Conservation (phyloP, 331 rosid genomes). For the Acacia concinna region DNA sequence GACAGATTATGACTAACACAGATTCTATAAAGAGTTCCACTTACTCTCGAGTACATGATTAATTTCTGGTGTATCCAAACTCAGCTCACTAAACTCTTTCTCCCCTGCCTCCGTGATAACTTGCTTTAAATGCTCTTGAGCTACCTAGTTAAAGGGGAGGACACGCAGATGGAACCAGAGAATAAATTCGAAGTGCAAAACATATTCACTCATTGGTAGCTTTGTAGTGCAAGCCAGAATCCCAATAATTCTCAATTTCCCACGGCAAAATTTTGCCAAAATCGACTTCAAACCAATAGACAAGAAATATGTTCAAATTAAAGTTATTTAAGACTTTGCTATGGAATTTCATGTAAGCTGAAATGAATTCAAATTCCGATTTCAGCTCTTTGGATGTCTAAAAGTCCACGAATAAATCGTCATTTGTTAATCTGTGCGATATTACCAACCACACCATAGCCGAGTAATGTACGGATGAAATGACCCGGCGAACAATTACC, state of each 20-base stretch:
- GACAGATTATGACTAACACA: conserved; percentile 19
- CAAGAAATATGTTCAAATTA: background rate
- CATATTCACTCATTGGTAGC: background rate
- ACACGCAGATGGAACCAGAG: conserved; percentile 24
- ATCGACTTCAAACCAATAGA: background rate
- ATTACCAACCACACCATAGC: background rate
- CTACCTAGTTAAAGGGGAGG: conserved; percentile 50
- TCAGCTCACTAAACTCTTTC: conserved; percentile 53
- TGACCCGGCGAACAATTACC: conserved; percentile 45
- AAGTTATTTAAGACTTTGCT: background rate
- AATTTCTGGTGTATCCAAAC: conserved; percentile 51
- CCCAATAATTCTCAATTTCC: background rate
- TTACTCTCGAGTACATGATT: conserved; percentile 48
- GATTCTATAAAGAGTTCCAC: conserved; percentile 38
- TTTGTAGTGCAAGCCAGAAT: background rate
- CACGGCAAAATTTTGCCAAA: background rate
- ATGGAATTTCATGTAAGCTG: background rate
- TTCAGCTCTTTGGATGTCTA: background rate
- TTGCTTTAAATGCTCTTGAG: conserved; percentile 72
- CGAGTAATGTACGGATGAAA: background rate
- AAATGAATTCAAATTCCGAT: background rate
- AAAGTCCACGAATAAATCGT: background rate
- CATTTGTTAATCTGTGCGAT: background rate
- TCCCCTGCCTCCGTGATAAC: conserved; percentile 76
- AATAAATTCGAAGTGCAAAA: conserved; percentile 3